phyloP scores from a whole-genome alignment of 306 rosid species.

The Medicago arabica region DNA sequence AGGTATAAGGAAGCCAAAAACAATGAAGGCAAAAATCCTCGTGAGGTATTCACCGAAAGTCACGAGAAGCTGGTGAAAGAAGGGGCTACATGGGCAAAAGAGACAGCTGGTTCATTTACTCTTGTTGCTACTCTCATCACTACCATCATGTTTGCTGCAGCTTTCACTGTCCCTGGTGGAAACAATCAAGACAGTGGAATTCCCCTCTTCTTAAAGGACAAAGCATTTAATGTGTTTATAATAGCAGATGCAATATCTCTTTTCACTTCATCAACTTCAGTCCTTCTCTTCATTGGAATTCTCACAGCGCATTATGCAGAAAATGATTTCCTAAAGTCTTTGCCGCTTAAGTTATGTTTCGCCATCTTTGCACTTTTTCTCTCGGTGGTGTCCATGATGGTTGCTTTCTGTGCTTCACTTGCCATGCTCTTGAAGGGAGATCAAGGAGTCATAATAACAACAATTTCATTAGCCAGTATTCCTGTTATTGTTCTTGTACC shows the following conservation, averaged over 20 bases:
- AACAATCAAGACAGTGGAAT: neutral
- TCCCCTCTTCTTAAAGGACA: neutral
- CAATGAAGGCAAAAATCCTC: neutral
- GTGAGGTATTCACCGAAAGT: conserved; percentile 1
- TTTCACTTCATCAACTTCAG: conserved; percentile 1
- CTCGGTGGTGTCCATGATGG: conserved; percentile 2
- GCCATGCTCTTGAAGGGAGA: neutral
- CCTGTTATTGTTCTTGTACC: conserved; percentile 1
- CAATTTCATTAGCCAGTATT: neutral
- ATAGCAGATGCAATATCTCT: conserved; percentile 13
- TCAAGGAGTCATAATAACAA: neutral
- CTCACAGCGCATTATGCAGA: neutral
- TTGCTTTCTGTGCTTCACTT: conserved; percentile 2
- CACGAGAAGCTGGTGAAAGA: conserved; percentile 6
- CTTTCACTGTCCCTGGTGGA: neutral
- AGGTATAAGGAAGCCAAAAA: conserved; percentile 18
- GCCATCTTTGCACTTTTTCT: neutral
- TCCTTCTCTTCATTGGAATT: conserved; percentile 20
- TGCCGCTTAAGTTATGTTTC: neutral
- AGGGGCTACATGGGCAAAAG: conserved; percentile 22
- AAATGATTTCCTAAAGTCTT: neutral
- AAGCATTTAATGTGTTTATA: neutral
- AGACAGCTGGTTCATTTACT: neutral
- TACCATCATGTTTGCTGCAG: neutral
- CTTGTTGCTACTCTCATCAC: conserved; percentile 18